Evolutionary conservation across 805 yeast genomes (phyloP).

Genomic region (Metschnikowia hibisci): DNA sequence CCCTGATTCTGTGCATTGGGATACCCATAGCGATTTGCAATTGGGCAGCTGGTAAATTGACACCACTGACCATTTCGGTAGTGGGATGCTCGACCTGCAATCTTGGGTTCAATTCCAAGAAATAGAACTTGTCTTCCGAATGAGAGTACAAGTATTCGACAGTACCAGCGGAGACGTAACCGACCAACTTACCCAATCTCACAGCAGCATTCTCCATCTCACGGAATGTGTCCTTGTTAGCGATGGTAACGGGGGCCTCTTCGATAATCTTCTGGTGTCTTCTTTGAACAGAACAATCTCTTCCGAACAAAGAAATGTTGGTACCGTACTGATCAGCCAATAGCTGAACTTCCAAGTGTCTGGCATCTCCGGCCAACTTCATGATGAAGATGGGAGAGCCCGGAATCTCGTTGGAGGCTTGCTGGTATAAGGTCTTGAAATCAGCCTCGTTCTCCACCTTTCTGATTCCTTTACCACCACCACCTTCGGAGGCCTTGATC

Average conservation of each 20-base stretch:
- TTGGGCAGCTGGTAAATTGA: conserved; percentile 97
- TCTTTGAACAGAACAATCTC: conserved; percentile 99
- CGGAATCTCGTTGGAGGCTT: conserved; percentile 96
- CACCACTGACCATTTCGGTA: conserved; percentile 99
- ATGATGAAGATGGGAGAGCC: conserved; percentile 98
- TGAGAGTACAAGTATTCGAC: conserved; percentile 96
- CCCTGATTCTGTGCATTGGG: conserved; percentile 91
- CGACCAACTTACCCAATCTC: conserved; percentile 92
- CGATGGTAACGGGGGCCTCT: conserved; percentile 98
- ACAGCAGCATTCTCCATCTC: conserved; percentile 97
- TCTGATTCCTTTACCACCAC: conserved; percentile 99
- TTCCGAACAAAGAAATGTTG: conserved; percentile 93
- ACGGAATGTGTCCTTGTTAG: conserved; percentile 77
- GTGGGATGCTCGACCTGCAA: conserved; percentile 99
- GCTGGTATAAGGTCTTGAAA: conserved; percentile 73
- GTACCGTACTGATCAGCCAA: conserved; percentile 98
- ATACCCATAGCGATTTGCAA: conserved; percentile 99
- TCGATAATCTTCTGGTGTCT: conserved; percentile 98
- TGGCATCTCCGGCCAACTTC: conserved; percentile 95
- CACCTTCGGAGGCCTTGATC: conserved; percentile 99
- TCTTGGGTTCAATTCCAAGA: conserved; percentile 96
- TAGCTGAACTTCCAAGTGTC: conserved; percentile 97
- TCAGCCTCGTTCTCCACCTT: conserved; percentile 84
- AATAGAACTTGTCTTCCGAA: conserved; percentile 91
- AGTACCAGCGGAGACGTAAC: conserved; percentile 98